Percentiles rank a stretch among this genome's conserved stretches.
phyloP scores from a whole-genome alignment of 495 filamentous ascomycete genomes.

The Aspergillus bertholletiae region DNA sequence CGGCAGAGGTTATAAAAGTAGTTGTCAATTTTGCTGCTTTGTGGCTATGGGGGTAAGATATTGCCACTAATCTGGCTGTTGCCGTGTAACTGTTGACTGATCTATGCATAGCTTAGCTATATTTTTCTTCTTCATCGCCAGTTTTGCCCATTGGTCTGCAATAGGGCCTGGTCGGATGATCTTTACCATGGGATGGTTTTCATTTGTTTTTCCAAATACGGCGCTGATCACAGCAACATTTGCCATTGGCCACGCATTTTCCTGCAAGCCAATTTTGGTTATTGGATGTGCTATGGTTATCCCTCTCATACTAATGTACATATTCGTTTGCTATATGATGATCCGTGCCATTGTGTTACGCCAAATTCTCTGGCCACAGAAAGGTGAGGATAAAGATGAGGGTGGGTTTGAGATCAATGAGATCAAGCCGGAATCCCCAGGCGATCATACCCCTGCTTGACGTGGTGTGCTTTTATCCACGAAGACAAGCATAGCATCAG shows the following conservation, averaged over 20 bases:
- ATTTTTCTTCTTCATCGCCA: conserved; percentile 82
- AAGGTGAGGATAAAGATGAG: conserved; percentile 61
- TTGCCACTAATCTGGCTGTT: background rate
- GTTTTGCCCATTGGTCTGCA: conserved; percentile 73
- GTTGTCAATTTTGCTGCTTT: conserved; percentile 59
- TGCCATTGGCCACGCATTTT: conserved; percentile 63
- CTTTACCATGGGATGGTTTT: conserved; percentile 88
- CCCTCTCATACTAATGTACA: conserved; percentile 63
- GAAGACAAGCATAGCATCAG: background rate
- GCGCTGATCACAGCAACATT: conserved; percentile 71
- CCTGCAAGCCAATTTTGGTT: conserved; percentile 57
- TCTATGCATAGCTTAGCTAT: conserved; percentile 56
- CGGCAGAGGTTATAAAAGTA: conserved; percentile 53
- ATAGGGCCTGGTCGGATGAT: conserved; percentile 58
- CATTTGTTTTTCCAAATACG: conserved; percentile 85
- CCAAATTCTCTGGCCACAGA: conserved; percentile 71
- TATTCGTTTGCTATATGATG: conserved; percentile 69
- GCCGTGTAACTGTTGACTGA: conserved; percentile 4
- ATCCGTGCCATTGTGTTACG: conserved; percentile 58
- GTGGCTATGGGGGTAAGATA: conserved; percentile 73
- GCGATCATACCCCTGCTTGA: conserved; percentile 9
- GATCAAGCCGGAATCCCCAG: conserved; percentile 24
- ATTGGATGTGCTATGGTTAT: conserved; percentile 63
- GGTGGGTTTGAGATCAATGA: conserved; percentile 50
- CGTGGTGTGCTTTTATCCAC: background rate